Base-by-base conservation (phyloP, 2,329 filamentous ascomycete genomes). In the Cladophialophora chaetospira region DNA sequence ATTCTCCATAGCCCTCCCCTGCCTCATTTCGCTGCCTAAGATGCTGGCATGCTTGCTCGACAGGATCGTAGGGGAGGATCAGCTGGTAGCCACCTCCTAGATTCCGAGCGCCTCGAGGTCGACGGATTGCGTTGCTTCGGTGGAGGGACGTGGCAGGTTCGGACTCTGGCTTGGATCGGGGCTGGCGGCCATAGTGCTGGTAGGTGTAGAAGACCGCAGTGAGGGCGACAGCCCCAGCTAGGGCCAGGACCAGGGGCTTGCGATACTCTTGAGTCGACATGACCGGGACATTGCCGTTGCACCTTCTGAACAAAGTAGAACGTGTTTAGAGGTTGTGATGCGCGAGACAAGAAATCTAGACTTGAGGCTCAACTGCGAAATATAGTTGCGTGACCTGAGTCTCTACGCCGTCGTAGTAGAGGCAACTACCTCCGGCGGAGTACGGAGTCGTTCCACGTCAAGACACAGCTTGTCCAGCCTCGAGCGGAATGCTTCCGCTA, bases 231-330 rank as follows among this genome's bases (percentile, higher is more conserved):
- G 58, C 49, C 15, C 60, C 54, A 29, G 62, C 57, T 19, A 63
- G 13, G 17, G 60, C 58, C 5, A 62, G 28, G 29, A 62, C 35
- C 40, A 63, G 38, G 6, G 61, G 61, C 47, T 55, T 62, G 23
- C 46, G 55, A 51, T 58, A 61, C 15, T n/a, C 42, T 28, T 63
- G 55, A n/a, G 57, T 42, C 10, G 59, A 53, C 61, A 63, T 63
- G 29, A 25, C 50, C 42, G 36, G 6, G 29, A 35, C 55, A 61
- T 57, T 25, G 36, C 55, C 36, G 33, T 46, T 90, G 87, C 63
- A 31, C 3, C 5, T 33, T 29, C 44, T 13, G 23, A 13, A 40
- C 8, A 21, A 40, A n/a, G n/a, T n/a, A n/a, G n/a, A n/a, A n/a
- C n/a, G n/a, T n/a, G n/a, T n/a, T n/a, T n/a, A n/a, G n/a, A n/a